Conservation (phyloP, 2,329 filamentous ascomycete genomes). For the Ophiostoma perfectum region DNA sequence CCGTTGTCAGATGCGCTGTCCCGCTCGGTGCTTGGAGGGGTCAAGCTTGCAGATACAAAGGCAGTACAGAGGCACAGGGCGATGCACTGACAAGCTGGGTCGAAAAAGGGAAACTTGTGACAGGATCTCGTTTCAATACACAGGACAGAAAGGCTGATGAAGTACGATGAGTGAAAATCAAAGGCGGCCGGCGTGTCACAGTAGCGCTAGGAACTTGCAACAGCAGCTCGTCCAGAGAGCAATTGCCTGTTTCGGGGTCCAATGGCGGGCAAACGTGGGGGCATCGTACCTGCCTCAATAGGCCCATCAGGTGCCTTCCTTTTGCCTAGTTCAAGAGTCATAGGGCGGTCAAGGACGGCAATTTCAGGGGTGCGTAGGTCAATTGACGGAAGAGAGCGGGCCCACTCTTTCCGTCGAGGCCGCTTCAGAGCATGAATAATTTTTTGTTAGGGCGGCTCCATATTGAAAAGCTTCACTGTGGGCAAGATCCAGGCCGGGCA, state of each 20-base stretch:
- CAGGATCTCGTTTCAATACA: neutral
- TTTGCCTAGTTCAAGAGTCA: conserved; percentile 14
- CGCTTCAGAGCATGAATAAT: neutral
- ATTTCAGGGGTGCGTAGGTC: conserved; percentile 16
- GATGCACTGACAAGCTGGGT: neutral
- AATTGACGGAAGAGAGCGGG: neutral
- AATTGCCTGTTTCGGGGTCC: conserved; percentile 17
- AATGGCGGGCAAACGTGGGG: conserved; percentile 14
- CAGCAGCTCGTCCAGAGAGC: neutral
- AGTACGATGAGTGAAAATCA: neutral
- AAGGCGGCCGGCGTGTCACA: neutral
- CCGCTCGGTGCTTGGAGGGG: neutral
- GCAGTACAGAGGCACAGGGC: neutral
- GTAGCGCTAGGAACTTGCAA: conserved; percentile 6
- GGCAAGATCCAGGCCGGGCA: conserved; percentile 11
- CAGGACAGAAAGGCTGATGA: neutral
- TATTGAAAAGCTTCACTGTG: conserved; percentile 17
- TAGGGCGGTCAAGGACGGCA: conserved; percentile 25
- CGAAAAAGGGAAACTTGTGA: neutral
- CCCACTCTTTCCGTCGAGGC: neutral
- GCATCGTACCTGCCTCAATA: conserved; percentile 9
- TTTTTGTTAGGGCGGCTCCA: neutral
- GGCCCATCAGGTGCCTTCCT: neutral
- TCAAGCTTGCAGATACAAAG: neutral
- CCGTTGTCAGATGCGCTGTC: neutral